Evolutionary conservation across 495 filamentous ascomycete genomes (phyloP).

Genomic region (Aspergillus affinis): DNA sequence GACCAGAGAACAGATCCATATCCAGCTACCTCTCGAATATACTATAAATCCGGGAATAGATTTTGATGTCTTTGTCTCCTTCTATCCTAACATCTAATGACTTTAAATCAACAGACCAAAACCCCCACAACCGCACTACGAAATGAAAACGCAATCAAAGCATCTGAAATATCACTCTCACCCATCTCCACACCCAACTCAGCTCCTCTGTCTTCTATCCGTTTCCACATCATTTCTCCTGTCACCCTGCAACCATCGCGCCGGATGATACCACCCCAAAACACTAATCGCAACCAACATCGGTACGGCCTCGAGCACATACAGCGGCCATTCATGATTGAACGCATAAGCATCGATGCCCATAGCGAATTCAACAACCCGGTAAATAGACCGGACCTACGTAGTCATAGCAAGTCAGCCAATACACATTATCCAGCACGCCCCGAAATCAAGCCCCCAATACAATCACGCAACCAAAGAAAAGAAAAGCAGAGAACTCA

Average conservation of each 20-base stretch:
- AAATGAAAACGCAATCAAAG: too few species aligned
- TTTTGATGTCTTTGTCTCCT: too few species aligned
- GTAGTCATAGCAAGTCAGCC: background rate
- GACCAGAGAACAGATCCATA: too few species aligned
- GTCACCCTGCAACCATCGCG: conserved; percentile 12
- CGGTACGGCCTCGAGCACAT: conserved; percentile 39
- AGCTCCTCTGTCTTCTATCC: background rate
- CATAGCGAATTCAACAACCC: conserved; percentile 36
- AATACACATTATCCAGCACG: background rate
- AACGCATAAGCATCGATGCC: conserved; percentile 36
- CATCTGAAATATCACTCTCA: too few species aligned
- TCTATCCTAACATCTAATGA: background rate
- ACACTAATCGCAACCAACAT: conserved; percentile 35
- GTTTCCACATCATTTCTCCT: background rate
- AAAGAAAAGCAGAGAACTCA: conserved; percentile 9
- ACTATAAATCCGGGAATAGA: too few species aligned
- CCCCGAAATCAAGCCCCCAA: background rate
- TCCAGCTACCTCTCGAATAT: too few species aligned
- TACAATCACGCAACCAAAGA: too few species aligned
- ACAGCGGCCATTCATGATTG: conserved; percentile 38
- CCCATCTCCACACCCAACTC: too few species aligned
- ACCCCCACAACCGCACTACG: too few species aligned
- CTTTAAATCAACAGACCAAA: too few species aligned
- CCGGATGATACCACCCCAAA: conserved; percentile 29
- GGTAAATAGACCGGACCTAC: conserved; percentile 36